A percentile compares a stretch with the other conserved stretches of the same genome.
Conservation (phyloP, 2,329 filamentous ascomycete species). For the Leptosphaerulina australis region DNA sequence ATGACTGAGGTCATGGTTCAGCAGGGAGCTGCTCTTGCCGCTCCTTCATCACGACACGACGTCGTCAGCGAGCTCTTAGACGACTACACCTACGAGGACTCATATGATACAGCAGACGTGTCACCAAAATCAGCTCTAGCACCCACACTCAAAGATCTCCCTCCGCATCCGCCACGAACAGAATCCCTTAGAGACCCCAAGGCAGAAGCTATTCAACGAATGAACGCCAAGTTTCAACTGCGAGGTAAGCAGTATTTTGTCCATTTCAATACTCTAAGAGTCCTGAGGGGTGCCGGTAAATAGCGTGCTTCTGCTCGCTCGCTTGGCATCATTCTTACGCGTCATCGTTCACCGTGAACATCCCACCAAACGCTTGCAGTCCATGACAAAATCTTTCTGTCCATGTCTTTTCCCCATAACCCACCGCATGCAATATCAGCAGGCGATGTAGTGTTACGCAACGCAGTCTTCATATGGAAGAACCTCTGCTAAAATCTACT, state of each 20-base stretch:
- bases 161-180: conserved; percentile 36
- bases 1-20: conserved; percentile 40
- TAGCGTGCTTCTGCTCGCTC: background rate
- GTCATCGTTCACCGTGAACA: conserved; percentile 4
- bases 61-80: conserved; percentile 48
- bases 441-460: background rate
- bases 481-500: conserved; percentile 9
- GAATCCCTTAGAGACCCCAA: conserved; percentile 35
- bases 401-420: background rate
- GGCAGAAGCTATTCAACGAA: conserved; percentile 30
- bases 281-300: conserved; percentile 7
- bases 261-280: background rate
- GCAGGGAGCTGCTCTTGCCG: conserved; percentile 27
- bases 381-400: background rate
- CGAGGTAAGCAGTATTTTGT: conserved; percentile 38
- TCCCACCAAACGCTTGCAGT: background rate
- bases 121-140: conserved; percentile 28
- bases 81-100: conserved; percentile 41
- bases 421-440: background rate
- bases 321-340: conserved; percentile 1
- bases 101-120: conserved; percentile 30
- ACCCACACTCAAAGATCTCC: conserved; percentile 41
- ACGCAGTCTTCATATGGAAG: background rate
- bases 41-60: conserved; percentile 45
- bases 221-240: conserved; percentile 43